These are phyloP conservation scores for Crithidia brevicula DNA, from an alignment of 208 protist genomes.

Conservation along the genomic window DNA sequence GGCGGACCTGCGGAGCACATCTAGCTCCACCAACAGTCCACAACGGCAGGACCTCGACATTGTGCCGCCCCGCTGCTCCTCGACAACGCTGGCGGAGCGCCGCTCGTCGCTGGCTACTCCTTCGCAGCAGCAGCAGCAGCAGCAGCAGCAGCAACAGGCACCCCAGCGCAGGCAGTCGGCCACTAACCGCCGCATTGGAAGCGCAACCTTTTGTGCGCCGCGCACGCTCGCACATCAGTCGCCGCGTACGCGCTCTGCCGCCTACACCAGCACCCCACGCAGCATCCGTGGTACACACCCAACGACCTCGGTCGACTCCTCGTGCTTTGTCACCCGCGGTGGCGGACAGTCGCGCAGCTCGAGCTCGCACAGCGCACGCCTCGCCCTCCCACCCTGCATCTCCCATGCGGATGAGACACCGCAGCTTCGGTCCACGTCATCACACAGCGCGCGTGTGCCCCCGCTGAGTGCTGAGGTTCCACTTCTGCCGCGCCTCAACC, in stretches of 20 bases:
- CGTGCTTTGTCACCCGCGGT: not conserved
- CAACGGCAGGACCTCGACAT: conserved; percentile 16
- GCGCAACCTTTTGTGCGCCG: not conserved
- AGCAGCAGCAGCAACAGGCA: conserved; percentile 3
- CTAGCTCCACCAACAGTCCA: conserved; percentile 3
- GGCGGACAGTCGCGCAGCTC: not conserved
- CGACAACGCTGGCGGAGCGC: not conserved
- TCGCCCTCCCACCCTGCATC: not conserved
- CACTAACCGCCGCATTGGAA: not conserved
- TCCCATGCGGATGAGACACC: too few relatives aligned
- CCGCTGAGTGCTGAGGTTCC: not conserved
- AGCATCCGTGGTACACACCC: not conserved
- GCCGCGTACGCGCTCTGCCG: conserved; percentile 8
- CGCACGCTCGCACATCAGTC: not conserved
- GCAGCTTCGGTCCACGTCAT: not conserved
- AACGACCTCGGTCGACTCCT: not conserved
- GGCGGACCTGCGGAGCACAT: not conserved
- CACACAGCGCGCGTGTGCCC: not conserved
- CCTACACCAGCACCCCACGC: not conserved
- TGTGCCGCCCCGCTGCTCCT: conserved; percentile 2
- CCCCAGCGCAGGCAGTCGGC: too few relatives aligned
- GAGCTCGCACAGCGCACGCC: conserved; percentile 15
- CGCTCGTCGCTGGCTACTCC: not conserved
- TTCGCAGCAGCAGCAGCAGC: not conserved
- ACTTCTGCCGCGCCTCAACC: conserved; percentile 7